These are phyloP conservation scores for Polyrhizophydium stewartii DNA, from an alignment of 371 early-diverging fungal species.

Conservation along the genomic window DNA sequence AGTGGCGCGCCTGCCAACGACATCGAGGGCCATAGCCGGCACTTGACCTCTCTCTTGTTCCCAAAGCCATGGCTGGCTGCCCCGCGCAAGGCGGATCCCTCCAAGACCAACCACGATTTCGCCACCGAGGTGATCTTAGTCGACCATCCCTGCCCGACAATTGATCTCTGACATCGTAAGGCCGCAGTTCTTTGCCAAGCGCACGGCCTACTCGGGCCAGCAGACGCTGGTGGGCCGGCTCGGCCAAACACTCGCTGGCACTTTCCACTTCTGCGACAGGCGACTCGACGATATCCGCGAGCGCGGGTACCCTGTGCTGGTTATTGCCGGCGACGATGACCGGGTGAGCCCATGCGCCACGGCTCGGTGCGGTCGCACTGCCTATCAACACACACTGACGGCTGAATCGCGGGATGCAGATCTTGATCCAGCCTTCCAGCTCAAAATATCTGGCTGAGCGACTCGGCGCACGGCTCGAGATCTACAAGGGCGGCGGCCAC, in stretches of 20 bases:
- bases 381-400: too few species aligned
- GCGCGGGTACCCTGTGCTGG: neutral
- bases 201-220: neutral
- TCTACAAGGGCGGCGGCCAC: slow-evolving; percentile 29
- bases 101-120: neutral
- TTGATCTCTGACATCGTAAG: neutral
- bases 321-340: neutral
- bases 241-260: neutral
- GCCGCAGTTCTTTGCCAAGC: neutral
- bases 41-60: neutral
- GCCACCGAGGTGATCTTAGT: neutral
- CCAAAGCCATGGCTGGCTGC: neutral
- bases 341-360: neutral
- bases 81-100: neutral
- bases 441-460: slow-evolving; percentile 18
- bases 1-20: too few species aligned
- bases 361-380: too few species aligned
- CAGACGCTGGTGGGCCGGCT: neutral
- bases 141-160: neutral
- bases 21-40: too few species aligned
- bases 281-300: neutral
- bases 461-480: slow-evolving; percentile 20
- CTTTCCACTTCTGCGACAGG: neutral
- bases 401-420: too few species aligned
- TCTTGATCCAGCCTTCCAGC: slow-evolving; percentile 16